phyloP scores from a whole-genome alignment of 2,329 filamentous ascomycete genomes.

The Sarocladiaceae sp. region DNA sequence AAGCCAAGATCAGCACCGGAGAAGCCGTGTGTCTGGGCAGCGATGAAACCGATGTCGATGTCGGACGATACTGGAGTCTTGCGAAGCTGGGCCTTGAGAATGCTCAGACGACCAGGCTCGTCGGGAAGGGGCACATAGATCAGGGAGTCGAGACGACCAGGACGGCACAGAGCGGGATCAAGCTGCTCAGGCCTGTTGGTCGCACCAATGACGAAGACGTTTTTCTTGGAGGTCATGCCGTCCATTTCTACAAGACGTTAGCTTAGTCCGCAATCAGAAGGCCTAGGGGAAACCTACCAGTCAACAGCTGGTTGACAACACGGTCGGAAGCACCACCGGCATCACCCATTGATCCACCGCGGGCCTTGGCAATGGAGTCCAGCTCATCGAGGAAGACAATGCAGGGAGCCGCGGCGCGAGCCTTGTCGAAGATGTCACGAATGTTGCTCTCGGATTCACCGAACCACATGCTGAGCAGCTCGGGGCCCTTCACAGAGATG shows the following conservation, averaged over 20 bases:
- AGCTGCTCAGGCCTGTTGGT: conserved; percentile 99
- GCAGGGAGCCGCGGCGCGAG: conserved; percentile 93
- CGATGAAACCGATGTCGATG: conserved; percentile 87
- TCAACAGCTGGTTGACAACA: conserved; percentile 99
- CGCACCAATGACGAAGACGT: conserved; percentile 98
- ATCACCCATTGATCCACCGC: conserved; percentile 93
- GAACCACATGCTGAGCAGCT: conserved; percentile 99
- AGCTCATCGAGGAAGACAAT: conserved; percentile 98
- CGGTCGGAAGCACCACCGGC: conserved; percentile 97
- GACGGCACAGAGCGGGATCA: conserved; percentile 95
- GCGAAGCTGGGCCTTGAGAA: conserved; percentile 92
- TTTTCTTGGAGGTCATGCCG: conserved; percentile 99
- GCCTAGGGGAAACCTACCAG: conserved; percentile 57
- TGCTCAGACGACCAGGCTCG: conserved; percentile 80
- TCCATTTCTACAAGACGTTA: conserved; percentile 72
- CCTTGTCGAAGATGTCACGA: conserved; percentile 99
- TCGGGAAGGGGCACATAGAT: conserved; percentile 98
- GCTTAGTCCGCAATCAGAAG: conserved; percentile 8
- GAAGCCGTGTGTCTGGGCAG: conserved; percentile 96
- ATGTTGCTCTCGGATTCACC: conserved; percentile 99
- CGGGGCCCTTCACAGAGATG: conserved; percentile 98
- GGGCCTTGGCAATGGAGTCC: conserved; percentile 98
- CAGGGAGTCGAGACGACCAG: conserved; percentile 95
- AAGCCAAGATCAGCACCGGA: conserved; percentile 99
- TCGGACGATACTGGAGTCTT: conserved; percentile 92